Evolutionary conservation across 352 stramenopile genomes (phyloP).

Genomic region (Thraustochytrium sp.): DNA sequence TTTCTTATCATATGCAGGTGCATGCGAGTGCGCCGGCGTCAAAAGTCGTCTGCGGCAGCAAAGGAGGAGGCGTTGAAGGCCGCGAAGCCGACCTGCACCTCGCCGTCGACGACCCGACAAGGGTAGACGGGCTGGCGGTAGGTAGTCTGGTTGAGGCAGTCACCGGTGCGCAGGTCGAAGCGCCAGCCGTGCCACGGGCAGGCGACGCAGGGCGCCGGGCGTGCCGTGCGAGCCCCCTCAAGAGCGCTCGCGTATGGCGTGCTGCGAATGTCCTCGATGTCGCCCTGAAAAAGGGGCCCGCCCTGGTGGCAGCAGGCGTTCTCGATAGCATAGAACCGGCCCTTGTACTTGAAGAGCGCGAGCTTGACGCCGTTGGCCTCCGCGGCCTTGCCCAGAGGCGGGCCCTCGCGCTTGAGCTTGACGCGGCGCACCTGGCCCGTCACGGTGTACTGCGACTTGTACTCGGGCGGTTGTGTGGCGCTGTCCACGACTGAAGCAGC

Average conservation of each 20-base stretch:
- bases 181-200: conserved; percentile 38
- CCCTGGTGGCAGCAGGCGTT: conserved; percentile 31
- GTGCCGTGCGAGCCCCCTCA: neutral
- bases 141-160: conserved; percentile 11
- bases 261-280: conserved; percentile 13
- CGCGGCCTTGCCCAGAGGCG: neutral
- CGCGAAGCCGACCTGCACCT: neutral
- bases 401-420: neutral
- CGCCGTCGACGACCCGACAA: neutral
- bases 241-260: neutral
- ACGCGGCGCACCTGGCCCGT: conserved; percentile 10
- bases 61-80: neutral
- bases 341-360: conserved; percentile 41
- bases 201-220: neutral
- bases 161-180: neutral
- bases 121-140: neutral
- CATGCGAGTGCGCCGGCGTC: too few species aligned
- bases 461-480: neutral
- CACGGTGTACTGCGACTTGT: conserved; percentile 23
- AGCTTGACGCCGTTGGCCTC: neutral
- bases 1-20: too few species aligned
- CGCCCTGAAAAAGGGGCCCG: conserved; percentile 4
- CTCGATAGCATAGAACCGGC: conserved; percentile 13
- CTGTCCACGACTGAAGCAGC: neutral
- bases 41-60: neutral